A percentile compares a stretch with the other conserved stretches of the same genome.
These are phyloP conservation scores for Eucalyptus decipiens DNA, from an alignment of 345 rosid genomes.

Conservation along the genomic window DNA sequence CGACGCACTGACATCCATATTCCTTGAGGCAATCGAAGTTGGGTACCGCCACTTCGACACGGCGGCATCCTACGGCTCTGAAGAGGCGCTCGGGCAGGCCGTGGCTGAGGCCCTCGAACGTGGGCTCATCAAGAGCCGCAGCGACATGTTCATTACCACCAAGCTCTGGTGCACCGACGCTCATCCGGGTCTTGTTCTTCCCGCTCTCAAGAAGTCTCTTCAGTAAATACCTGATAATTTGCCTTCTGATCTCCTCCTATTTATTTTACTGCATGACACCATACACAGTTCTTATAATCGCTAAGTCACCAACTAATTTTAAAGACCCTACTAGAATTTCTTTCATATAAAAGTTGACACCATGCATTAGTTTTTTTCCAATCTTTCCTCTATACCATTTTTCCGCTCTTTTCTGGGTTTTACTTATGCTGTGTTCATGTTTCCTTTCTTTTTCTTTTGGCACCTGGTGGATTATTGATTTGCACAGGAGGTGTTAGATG, in stretches of 20 bases:
- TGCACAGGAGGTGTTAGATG: background rate
- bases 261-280: background rate
- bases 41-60: conserved; percentile 78
- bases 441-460: background rate
- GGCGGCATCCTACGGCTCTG: conserved; percentile 31
- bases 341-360: too few species aligned
- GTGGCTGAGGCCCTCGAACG: conserved; percentile 21
- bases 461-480: background rate
- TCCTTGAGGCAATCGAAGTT: conserved; percentile 24
- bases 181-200: conserved; percentile 35
- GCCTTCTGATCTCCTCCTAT: background rate
- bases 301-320: too few species aligned
- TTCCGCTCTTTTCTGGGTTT: background rate
- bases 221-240: background rate
- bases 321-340: too few species aligned
- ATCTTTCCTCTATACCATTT: background rate
- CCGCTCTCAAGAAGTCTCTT: conserved; percentile 25
- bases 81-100: conserved; percentile 42
- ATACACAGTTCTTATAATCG: background rate
- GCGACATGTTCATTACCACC: conserved; percentile 46
- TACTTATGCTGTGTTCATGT: background rate
- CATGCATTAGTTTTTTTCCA: background rate
- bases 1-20: background rate
- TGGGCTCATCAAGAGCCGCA: conserved; percentile 23
- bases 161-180: conserved; percentile 46